These are phyloP conservation scores for Pseudohyphozyma bogoriensis DNA, from an alignment of 768 basidiomycete genomes.

Conservation along the genomic window DNA sequence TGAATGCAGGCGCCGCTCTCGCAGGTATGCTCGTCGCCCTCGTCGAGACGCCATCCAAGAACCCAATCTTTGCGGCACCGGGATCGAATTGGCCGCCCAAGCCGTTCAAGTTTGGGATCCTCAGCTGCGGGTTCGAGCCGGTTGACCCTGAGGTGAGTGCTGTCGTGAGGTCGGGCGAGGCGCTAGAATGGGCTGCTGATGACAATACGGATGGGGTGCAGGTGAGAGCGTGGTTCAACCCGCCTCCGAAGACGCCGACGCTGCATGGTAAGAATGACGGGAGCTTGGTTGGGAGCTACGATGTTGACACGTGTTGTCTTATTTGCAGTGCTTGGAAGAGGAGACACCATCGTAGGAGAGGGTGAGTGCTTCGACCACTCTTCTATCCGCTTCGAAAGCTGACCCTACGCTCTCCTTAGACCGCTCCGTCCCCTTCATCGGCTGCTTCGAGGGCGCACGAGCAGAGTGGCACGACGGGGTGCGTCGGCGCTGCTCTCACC, in stretches of 20 bases:
- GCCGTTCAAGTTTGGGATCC: constrained; percentile 25
- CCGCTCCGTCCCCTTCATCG: constrained; percentile 51
- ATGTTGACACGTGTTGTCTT: no score
- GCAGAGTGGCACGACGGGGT: constrained; percentile 78
- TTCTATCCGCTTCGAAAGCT: neutral
- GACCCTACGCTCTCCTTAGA: constrained; percentile 43
- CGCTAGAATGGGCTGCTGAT: neutral
- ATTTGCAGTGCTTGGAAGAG: constrained; percentile 66
- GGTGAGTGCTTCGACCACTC: constrained; percentile 5
- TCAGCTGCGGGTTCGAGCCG: constrained; percentile 22
- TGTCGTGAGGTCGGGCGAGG: neutral
- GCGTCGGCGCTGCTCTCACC: constrained; percentile 28
- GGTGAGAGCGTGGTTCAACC: constrained; percentile 1
- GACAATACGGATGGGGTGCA: neutral
- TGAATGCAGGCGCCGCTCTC: constrained; percentile 5
- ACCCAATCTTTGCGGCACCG: constrained; percentile 22
- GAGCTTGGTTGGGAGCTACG: no score
- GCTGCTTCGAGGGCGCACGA: constrained; percentile 49
- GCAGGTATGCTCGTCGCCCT: constrained; percentile 19
- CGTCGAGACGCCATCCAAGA: constrained; percentile 16
- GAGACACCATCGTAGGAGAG: constrained; percentile 55
- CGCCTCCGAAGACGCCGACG: constrained; percentile 57
- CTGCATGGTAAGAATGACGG: no score
- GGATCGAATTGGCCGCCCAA: constrained; percentile 12
- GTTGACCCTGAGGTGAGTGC: constrained; percentile 8